Evolutionary conservation across 2,329 filamentous ascomycete species (phyloP), one percentile per base, ranked within the genome.

Genomic region (Cytospora leucostoma): DNA sequence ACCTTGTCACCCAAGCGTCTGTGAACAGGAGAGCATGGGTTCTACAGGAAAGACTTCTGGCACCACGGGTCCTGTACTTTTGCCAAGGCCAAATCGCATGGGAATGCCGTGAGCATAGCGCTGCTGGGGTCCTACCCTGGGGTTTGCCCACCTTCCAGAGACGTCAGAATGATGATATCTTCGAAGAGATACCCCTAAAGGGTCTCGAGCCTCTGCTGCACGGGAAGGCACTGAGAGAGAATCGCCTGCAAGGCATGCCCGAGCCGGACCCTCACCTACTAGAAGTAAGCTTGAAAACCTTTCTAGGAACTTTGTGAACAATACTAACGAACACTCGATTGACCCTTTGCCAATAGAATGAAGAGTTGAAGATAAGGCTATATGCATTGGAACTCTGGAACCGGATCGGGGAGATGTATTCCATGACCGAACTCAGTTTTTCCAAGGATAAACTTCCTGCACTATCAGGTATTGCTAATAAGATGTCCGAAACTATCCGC

Each of bases 21-120:
- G 47, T 68, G n/a, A 68, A 67, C n/a, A 40, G 32, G 0, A 61
- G 69, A 7, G 67, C 56, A 8, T 71, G 70, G 69, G 68, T 70
- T 1, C 61, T 67, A 27, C 70, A 71, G 58, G 70, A 71, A 35
- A 58, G 70, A 5, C 52, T 70, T 17, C 60, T 71, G 4, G 61
- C 70, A 2, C 66, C 67, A 7, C 47, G 70, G 1, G 55, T 70
- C 10, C 47, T 71, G 19, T 69, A 71, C 52, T 71, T 67, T 15
- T 63, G 65, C 17, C 52, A 44, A 19, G 55, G 63, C n/a, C 66
- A 69, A 38, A 44, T 68, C 15, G 64, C 62, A 3, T 71, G 66
- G 61, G 69, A 71, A 47, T 71, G 69, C 37, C 15, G 34, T 13
- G 59, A 58, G n/a, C 49, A 57, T 37, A 47, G 58, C 6, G 63